These are phyloP conservation scores for Oxalis stricta DNA, from an alignment of 441 rosid genomes.

Conservation along the genomic window DNA sequence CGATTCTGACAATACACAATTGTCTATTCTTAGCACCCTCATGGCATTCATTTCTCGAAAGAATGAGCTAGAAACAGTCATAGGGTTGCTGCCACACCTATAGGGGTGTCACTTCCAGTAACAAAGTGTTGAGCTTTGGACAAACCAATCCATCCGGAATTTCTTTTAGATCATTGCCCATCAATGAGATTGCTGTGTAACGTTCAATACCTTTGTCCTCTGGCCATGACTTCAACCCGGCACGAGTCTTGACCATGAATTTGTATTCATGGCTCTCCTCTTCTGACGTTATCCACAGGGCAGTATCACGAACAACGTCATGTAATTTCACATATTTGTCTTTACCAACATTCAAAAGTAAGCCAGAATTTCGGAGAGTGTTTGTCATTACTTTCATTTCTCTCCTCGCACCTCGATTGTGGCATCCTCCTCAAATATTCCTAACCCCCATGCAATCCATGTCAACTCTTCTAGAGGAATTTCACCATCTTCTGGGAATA, in stretches of 20 bases:
- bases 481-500: conserved; percentile 10
- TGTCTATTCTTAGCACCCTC: neutral
- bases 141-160: neutral
- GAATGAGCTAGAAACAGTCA: neutral
- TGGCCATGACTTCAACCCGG: conserved; percentile 4
- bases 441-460: conserved; percentile 5
- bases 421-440: neutral
- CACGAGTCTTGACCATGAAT: neutral
- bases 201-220: neutral
- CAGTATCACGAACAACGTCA: conserved; percentile 14
- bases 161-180: neutral
- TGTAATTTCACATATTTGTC: conserved; percentile 13
- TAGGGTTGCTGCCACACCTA: neutral
- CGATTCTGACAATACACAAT: neutral
- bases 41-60: neutral
- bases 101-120: too few species aligned
- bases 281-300: neutral
- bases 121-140: neutral
- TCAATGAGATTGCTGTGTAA: conserved; percentile 4
- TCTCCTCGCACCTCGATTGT: neutral
- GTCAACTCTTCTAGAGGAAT: conserved; percentile 7
- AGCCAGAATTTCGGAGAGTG: conserved; percentile 4
- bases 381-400: neutral
- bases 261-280: too few species aligned
- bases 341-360: conserved; percentile 4